These are phyloP conservation scores for Nicotiana knightiana DNA, from an alignment of 257 asterid species.

Conservation along the genomic window DNA sequence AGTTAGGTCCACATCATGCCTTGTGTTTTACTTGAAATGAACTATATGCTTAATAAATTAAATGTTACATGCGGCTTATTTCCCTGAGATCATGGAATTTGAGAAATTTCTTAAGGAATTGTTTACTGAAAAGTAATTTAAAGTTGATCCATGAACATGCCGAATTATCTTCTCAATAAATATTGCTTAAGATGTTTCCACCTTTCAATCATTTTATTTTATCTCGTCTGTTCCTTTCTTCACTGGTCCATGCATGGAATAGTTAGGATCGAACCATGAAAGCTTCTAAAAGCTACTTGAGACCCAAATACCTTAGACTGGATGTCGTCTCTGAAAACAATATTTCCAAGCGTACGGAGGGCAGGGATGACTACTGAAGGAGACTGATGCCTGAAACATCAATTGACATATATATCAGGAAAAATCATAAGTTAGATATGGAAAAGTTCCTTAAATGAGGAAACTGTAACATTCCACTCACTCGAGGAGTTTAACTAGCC, in stretches of 20 bases:
- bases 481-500: constrained; percentile 76
- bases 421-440: neutral
- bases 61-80: too few species aligned
- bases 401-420: neutral
- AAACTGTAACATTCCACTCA: constrained; percentile 30
- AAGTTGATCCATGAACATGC: neutral
- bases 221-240: neutral
- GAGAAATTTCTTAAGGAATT: too few species aligned
- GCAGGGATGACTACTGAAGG: constrained; percentile 91
- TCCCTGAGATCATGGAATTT: too few species aligned
- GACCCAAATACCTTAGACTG: constrained; percentile 60
- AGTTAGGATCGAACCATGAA: neutral
- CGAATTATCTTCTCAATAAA: neutral
- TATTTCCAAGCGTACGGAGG: constrained; percentile 79
- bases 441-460: neutral
- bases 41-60: too few species aligned
- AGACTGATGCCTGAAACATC: constrained; percentile 63
- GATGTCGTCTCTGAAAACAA: constrained; percentile 76
- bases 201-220: neutral
- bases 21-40: too few species aligned
- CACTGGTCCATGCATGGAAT: neutral
- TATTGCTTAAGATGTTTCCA: neutral
- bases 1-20: too few species aligned
- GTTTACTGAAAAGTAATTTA: too few species aligned
- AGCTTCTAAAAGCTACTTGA: neutral